Conservation (phyloP, 805 yeast species). For the Saturnispora dispora region DNA sequence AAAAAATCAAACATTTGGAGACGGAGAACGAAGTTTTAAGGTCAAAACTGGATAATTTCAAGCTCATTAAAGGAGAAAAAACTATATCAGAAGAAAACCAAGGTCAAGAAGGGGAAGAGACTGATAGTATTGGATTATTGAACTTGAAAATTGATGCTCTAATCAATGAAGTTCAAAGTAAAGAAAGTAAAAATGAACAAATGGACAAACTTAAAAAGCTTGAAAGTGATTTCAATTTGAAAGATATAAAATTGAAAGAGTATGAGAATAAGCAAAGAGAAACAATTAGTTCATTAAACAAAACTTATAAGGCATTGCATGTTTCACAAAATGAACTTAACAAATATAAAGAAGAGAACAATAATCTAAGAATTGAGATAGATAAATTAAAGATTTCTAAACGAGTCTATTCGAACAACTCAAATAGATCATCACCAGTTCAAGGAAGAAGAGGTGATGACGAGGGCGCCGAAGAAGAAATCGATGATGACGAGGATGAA, state of each 20-base stretch:
- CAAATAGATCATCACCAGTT: slow-evolving; percentile 2
- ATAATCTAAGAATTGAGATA: slow-evolving; percentile 51
- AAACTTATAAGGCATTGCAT: slow-evolving; percentile 65
- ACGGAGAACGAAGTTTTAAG: slow-evolving; percentile 35
- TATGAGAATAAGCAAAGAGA: slow-evolving; percentile 62
- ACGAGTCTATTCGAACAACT: slow-evolving; percentile 15
- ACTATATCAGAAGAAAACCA: not conserved
- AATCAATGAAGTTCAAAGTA: not conserved
- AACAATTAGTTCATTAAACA: slow-evolving; percentile 62
- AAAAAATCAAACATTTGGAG: slow-evolving; percentile 41
- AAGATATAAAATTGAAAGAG: slow-evolving; percentile 17
- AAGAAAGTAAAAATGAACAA: not conserved
- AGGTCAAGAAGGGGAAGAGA: slow-evolving; percentile 17
- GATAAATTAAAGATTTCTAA: slow-evolving; percentile 51
- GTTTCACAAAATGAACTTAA: slow-evolving; percentile 64
- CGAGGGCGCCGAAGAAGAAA: slow-evolving; percentile 14
- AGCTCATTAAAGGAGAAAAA: not conserved
- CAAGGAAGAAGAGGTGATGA: not conserved
- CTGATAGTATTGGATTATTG: not conserved
- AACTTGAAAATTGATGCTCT: not conserved
- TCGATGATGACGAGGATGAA: slow-evolving; percentile 24
- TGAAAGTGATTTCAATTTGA: slow-evolving; percentile 23
- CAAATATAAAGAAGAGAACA: slow-evolving; percentile 47
- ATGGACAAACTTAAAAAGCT: slow-evolving; percentile 21
- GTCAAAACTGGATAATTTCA: slow-evolving; percentile 27